phyloP scores from a whole-genome alignment of 768 basidiomycete species.

The Lentinula guzmanii region DNA sequence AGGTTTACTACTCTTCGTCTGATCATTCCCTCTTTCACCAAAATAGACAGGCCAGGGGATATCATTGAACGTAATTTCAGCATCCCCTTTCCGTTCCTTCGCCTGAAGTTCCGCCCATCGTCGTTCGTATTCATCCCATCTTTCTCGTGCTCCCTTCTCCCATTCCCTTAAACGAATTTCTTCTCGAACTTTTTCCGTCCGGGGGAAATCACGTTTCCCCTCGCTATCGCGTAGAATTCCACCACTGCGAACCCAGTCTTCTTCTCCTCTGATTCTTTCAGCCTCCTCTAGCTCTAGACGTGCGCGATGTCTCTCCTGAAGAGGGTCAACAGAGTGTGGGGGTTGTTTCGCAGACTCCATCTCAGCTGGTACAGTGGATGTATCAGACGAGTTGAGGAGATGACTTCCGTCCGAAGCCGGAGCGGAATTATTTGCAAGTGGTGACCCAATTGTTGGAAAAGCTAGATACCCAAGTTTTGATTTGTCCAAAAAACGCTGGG shows the following conservation, averaged over 20 bases:
- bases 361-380: not conserved
- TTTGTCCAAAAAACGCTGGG: not conserved
- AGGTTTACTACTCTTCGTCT: not conserved
- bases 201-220: slow-evolving; percentile 43
- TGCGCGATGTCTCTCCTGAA: not conserved
- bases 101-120: slow-evolving; percentile 40
- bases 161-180: slow-evolving; percentile 40
- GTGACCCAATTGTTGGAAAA: not conserved
- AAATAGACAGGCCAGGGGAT: slow-evolving; percentile 57
- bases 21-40: not conserved
- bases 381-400: not conserved
- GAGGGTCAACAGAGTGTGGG: not conserved
- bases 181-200: slow-evolving; percentile 40
- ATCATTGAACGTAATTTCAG: slow-evolving; percentile 32
- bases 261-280: slow-evolving; percentile 29
- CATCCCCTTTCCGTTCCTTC: slow-evolving; percentile 12
- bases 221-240: slow-evolving; percentile 45
- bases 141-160: slow-evolving; percentile 28
- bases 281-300: not conserved
- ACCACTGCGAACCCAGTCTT: slow-evolving; percentile 56
- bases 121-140: slow-evolving; percentile 51
- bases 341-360: not conserved
- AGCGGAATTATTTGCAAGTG: not conserved
- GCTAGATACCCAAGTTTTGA: slow-evolving; percentile 1
- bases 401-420: not conserved